Evolutionary conservation across 139 green algal genomes (phyloP), one percentile per base, ranked within the genome.

Genomic region (Micractinium conductrix): DNA sequence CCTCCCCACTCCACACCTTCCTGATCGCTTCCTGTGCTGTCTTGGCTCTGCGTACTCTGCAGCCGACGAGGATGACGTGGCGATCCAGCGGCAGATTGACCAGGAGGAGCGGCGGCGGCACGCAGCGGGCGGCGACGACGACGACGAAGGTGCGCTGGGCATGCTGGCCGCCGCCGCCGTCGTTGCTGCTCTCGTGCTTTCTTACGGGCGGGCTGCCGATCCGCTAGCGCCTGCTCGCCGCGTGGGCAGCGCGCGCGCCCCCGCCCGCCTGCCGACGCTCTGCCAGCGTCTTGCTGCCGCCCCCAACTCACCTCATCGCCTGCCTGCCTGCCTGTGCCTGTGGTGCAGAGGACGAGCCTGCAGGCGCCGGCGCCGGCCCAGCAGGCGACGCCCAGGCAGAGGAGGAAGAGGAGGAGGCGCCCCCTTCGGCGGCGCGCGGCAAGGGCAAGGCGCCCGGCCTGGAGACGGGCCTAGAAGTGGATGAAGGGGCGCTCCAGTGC

Each of bases 41-140:
- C 53, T 21, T 37, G 21, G 24, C 60, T 30, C 60, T 68, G 40
- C 60, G 33, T 16, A 40, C 28, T 76, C 6, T 53, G 72, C 43
- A 79, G 87, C 85, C 17, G 94, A 98, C 45, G 93, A 95, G 50
- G 92, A 98, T 72, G 95, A 98, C 60, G 83, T 74, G 35, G 82
- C 87, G 44, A 89, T 91, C 2, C 92, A 87, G 2, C 79, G 85
- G 28, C 84, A 84, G 14, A 86, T 92, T 9, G 78, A 89, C 44
- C 81, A 63, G 17, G 71, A 91, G 72, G 74, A 70, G 21, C 83
- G 65, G 40, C 35, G 65, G 30, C 69, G 74, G 40, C 44, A 67
- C 74, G 78, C 85, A 69, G 74, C n/a, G n/a, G n/a, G n/a, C n/a
- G 78, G 69, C 48, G 84, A 68, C 37, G 55, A 42, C 38, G 76